Percentiles rank a stretch among this genome's conserved stretches.
Conservation (phyloP, 257 asterid genomes). For the Solanum pennellii region DNA sequence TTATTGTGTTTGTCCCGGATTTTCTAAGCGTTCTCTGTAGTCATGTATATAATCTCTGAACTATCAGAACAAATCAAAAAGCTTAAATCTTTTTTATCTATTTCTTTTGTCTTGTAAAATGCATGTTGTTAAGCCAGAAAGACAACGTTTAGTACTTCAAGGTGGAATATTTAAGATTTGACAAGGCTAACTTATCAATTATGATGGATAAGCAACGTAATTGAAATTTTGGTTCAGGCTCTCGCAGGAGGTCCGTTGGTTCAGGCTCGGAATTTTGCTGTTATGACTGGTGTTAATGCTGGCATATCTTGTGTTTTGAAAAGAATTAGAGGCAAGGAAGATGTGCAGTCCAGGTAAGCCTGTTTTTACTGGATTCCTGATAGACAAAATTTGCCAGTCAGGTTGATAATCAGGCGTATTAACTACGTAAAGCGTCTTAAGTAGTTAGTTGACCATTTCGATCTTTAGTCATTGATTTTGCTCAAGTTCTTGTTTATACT, state of each 20-base stretch:
- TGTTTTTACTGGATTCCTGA: neutral
- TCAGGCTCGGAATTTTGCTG: constrained; percentile 94
- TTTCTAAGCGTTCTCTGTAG: neutral
- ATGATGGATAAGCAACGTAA: neutral
- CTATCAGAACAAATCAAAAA: neutral
- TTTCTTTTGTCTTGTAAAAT: neutral
- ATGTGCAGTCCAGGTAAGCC: constrained; percentile 66
- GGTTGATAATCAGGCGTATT: neutral
- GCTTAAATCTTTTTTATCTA: neutral
- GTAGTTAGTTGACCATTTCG: neutral
- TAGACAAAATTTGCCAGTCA: neutral
- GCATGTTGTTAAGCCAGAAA: neutral
- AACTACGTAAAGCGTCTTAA: neutral
- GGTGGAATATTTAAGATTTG: neutral
- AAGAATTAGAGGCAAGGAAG: constrained; percentile 90
- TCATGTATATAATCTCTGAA: neutral
- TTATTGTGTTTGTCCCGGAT: neutral
- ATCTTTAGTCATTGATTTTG: neutral
- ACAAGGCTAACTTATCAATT: neutral
- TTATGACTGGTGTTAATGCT: constrained; percentile 88
- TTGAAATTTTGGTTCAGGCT: constrained; percentile 35
- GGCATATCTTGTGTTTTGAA: constrained; percentile 87
- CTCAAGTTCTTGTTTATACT: neutral
- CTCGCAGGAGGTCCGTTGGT: constrained; percentile 81
- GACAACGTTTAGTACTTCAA: neutral